Evolutionary conservation across 257 asterid species (phyloP), one percentile per base, ranked within the genome.

Genomic region (Jacaranda copaia): DNA sequence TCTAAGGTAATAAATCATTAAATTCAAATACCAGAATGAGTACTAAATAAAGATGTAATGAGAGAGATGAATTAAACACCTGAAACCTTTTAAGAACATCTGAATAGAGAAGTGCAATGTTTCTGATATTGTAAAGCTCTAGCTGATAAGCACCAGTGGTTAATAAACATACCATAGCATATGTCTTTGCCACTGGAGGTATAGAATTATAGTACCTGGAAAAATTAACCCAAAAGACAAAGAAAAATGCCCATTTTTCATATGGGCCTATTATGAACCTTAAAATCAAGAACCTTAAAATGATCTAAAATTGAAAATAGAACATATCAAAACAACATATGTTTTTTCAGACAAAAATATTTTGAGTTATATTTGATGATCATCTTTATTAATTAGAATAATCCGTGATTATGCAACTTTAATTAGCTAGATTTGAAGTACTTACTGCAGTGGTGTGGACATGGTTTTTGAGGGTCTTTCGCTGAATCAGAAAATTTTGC

Each of bases 111-210:
- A 87, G 89, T 32, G 84, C 83, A 35, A 83, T 77, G 46, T n/a
- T 79, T 0, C 10, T 0, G 5, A 43, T 6, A 36, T 83, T 0
- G 79, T 83, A 87, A 19, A 85, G 88, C n/a, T 57, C 15, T 62
- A 83, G 46, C 1, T 82, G 38, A 74, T 70, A 52, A 8, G 92
- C 89, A 46, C 69, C 78, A 1, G 92, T 75, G 36, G 88, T 70
- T 65, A 87, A 38, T 35, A 87, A 73, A 72, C 88, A 85, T 67
- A 64, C 61, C 68, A 81, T 87, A 1, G 84, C 85, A 67, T 83
- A 85, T 69, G 81, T 85, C 78, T 87, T 87, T 10, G 89, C 65
- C 77, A 85, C 88, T 0, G 92, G 92, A 6, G 92, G 92, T 76
- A 87, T 48, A 25, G 89, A 85, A 56, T 69, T 80, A 70, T 85